Conservation (phyloP, 805 yeast genomes). For the Saccharomycopsis malanga region DNA sequence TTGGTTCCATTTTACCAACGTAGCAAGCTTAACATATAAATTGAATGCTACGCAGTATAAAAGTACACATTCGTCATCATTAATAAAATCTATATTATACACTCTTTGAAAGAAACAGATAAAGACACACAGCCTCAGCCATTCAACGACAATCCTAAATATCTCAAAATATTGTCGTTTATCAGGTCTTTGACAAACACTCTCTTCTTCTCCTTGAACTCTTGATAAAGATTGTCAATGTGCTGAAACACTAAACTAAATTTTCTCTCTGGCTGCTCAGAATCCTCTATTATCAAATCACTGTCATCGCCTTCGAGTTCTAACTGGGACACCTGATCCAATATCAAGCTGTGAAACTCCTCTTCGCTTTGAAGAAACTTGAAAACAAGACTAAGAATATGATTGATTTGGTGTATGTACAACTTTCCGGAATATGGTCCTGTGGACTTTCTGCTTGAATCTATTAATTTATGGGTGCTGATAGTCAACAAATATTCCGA, state of each 20-base stretch:
- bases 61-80: no score
- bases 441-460: constrained; percentile 25
- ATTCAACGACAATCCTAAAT: constrained; percentile 37
- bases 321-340: constrained; percentile 28
- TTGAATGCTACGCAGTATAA: no score
- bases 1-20: no score
- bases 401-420: constrained; percentile 38
- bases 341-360: constrained; percentile 32
- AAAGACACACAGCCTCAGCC: no score
- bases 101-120: no score
- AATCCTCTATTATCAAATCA: constrained; percentile 26
- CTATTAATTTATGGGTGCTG: constrained; percentile 32
- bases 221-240: constrained; percentile 13
- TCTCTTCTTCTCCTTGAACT: constrained; percentile 37
- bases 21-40: no score
- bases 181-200: constrained; percentile 45
- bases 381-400: constrained; percentile 31
- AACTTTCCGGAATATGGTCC: constrained; percentile 34
- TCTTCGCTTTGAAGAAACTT: constrained; percentile 34
- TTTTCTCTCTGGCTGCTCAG: constrained; percentile 23
- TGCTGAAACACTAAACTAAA: background rate
- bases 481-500: constrained; percentile 29
- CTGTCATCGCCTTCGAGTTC: background rate
- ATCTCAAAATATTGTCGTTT: constrained; percentile 44
- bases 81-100: no score